phyloP scores from a whole-genome alignment of 2,329 filamentous ascomycete species.

The Arthrobotrys conoides region DNA sequence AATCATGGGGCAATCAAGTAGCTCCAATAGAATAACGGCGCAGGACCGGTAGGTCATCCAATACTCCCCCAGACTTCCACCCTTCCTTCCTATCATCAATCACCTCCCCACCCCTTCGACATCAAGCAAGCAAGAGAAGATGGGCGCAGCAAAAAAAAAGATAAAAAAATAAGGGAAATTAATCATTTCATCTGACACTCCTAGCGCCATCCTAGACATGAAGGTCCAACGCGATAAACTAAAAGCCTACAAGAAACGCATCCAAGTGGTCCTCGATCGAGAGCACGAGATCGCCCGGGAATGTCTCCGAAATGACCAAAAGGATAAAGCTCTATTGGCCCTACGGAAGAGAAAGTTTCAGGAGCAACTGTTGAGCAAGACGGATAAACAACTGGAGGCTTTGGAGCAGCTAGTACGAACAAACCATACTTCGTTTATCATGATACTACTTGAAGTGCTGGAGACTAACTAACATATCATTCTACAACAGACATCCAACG shows the following conservation, averaged over 20 bases:
- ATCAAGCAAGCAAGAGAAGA: background rate
- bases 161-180: slow-evolving; percentile 29
- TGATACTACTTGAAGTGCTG: background rate
- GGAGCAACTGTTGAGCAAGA: slow-evolving; percentile 87
- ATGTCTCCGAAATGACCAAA: slow-evolving; percentile 85
- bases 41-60: slow-evolving; percentile 85
- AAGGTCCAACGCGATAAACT: slow-evolving; percentile 98
- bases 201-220: slow-evolving; percentile 94
- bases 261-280: slow-evolving; percentile 85
- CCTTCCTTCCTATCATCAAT: background rate
- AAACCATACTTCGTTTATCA: background rate
- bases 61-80: slow-evolving; percentile 63
- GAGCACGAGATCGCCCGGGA: slow-evolving; percentile 88
- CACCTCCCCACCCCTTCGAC: background rate
- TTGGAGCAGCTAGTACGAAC: slow-evolving; percentile 78
- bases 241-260: slow-evolving; percentile 93
- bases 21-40: slow-evolving; percentile 77
- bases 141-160: background rate
- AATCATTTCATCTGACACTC: slow-evolving; percentile 51
- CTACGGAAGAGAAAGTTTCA: slow-evolving; percentile 97
- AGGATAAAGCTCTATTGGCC: slow-evolving; percentile 84
- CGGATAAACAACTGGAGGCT: slow-evolving; percentile 92
- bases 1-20: slow-evolving; percentile 76
- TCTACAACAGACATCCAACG: slow-evolving; percentile 75
- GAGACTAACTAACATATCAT: background rate